A percentile compares a stretch with the other conserved stretches of the same genome.
Conservation (phyloP, 2,329 filamentous ascomycete species). For the Alternaria panax region DNA sequence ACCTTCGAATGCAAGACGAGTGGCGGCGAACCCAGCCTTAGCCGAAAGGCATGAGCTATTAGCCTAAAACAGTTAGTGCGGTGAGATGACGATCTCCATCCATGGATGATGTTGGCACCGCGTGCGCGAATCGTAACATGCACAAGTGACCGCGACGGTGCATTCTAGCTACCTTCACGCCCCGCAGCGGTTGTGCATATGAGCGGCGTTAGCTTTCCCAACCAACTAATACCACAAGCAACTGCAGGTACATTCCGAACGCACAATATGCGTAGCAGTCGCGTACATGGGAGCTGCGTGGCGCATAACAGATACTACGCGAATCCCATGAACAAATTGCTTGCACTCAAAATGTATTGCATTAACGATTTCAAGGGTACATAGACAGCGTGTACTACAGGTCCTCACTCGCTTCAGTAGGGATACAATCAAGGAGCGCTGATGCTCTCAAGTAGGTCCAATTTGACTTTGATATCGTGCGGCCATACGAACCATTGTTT, state of each 20-base stretch:
- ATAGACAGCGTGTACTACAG: not conserved
- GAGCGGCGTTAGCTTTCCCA: too few species aligned
- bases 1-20: not conserved
- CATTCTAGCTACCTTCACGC: not conserved
- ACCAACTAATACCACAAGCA: not conserved
- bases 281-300: not conserved
- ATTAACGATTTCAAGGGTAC: not conserved
- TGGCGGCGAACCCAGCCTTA: not conserved
- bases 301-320: not conserved
- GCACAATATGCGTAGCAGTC: not conserved
- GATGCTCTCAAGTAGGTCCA: constrained; percentile 20
- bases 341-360: not conserved
- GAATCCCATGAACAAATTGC: not conserved
- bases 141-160: not conserved
- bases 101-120: constrained; percentile 12
- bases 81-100: constrained; percentile 7
- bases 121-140: not conserved
- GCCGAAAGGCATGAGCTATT: constrained; percentile 8
- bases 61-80: constrained; percentile 8
- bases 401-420: not conserved
- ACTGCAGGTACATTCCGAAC: not conserved
- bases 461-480: constrained; percentile 40
- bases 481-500: constrained; percentile 54
- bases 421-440: not conserved
- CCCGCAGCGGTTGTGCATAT: not conserved